Base-by-base conservation (phyloP, 2,329 filamentous ascomycete species). In the Gnomoniopsis sp. region DNA sequence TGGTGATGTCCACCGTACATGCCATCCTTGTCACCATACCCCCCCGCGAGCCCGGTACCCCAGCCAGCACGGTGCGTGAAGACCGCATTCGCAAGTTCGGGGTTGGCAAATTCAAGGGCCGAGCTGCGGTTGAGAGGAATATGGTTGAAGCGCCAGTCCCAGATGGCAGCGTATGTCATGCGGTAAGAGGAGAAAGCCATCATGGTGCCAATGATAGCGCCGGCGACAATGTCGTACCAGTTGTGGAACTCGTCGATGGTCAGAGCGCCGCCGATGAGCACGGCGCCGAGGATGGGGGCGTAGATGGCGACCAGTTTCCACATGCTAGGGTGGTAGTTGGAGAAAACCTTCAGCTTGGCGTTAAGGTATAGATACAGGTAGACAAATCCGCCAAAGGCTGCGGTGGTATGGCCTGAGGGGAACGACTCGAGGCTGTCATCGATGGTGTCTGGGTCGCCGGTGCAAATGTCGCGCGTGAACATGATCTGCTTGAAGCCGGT, bases 241-340 rank as follows among this genome's bases (percentile, higher is more conserved):
- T 91, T 87, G 73, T 92, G 88, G 69, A 79, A 89, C 68, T 89
- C 84, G 63, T 91, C 85, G 58, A 91, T 89, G 0, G 87, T 89
- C 11, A 91, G 74, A 0, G 86, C 83, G 6, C 88, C 88, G 1
- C 82, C 87, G 47, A 91, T 89, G 2, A 91, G 75, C 2, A 78
- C 79, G 0, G 88, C 88, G 2, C 84, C 86, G 0, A 91, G 81
- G 2, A 91, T 72, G 0, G 89, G 88, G 0, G 83, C 79, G 66
- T 88, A 88, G 23, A 85, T 75, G 17, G 78, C 80, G 34, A 88
- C 76, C 14, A 90, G 72, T 74, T 91, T 91, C 88, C 88, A 91
- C 80, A 90, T 85, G 14, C 85, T 78, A 0, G 88, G 84, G 68
- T 90, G 88, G 69, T 88, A 88, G 75, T 90, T 88, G 63, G 83